Base-by-base conservation (phyloP, 1,284 basidiomycete species). In the Hymenochaete sp. region DNA sequence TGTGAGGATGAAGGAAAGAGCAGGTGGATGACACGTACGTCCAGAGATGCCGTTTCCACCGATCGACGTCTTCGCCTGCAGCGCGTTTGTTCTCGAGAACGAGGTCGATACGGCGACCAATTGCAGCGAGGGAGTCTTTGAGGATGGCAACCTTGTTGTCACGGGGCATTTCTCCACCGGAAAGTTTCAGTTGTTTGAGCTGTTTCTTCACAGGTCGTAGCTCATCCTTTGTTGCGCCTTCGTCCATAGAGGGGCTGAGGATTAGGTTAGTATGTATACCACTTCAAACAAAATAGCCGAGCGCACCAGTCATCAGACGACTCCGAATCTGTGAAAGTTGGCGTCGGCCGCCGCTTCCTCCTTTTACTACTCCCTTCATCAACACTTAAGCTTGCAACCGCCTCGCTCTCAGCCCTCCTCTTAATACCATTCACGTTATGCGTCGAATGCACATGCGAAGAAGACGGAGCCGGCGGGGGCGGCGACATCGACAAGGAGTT, bases 171-270 rank as follows among this genome's bases (percentile, higher is more conserved):
- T 91, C 83, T 52, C 93, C 92, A 26, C 92, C 93, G 13, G 89
- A 90, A 39, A 87, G 67, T 65, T 96, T 95, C 42, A 98, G 73
- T 67, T 90, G 86, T 82, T 97, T 97, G 84, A 99, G 73, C 63
- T 97, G 90, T 65, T 90, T 90, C 75, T 98, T 98, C 51, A 97
- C 95, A 2, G 96, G 96, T 41, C 96, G 79, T 54, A 99, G 66
- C 58, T 93, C 82, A 66, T 98, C 93, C 67, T 99, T 99, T 38
- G 95, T 96, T 14, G 85, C 73, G 24, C 71, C 75, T 64, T 98
- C 96, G 59, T 98, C 95, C 93, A 98, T 98, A 4, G 91, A 95
- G 8, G 88, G 86, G 55, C 88, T 92, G 52, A n/a, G 21, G 37
- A 38, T 33, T 35, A 36, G 13, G 10, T 28, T 33, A 29, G 16